Evolutionary conservation across 176 grass and related monocot species (phyloP).

Genomic region (Bonia amplexicaulis): DNA sequence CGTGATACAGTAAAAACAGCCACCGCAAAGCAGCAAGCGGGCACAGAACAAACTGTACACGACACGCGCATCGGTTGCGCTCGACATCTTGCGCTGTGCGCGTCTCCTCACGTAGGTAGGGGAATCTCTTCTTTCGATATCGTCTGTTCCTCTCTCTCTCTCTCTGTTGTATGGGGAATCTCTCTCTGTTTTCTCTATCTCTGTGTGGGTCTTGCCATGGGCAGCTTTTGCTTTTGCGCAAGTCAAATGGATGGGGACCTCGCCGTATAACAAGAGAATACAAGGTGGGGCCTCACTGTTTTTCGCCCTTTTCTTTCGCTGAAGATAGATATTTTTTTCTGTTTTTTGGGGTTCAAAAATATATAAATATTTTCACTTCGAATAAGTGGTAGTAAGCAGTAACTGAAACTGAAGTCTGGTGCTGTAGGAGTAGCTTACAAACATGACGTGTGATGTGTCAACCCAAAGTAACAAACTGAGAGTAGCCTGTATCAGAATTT

Average conservation of each 20-base stretch:
- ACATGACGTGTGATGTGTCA: neutral
- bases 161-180: neutral
- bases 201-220: neutral
- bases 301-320: neutral
- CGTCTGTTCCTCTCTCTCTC: neutral
- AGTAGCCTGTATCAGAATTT: neutral
- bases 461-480: neutral
- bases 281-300: neutral
- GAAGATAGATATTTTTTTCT: too few species aligned
- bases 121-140: neutral
- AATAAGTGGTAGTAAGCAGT: too few species aligned
- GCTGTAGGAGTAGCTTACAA: neutral
- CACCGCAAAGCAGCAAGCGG: neutral
- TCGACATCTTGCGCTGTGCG: neutral
- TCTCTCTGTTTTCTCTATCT: neutral
- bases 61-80: neutral
- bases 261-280: neutral
- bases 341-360: too few species aligned
- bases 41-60: neutral
- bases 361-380: too few species aligned
- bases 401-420: neutral
- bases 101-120: neutral
- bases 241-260: conserved; percentile 43
- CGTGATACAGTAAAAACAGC: rapidly evolving
- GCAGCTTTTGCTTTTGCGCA: conserved; percentile 34